Conservation (phyloP, 257 asterid species). For the Solanum rostratum region DNA sequence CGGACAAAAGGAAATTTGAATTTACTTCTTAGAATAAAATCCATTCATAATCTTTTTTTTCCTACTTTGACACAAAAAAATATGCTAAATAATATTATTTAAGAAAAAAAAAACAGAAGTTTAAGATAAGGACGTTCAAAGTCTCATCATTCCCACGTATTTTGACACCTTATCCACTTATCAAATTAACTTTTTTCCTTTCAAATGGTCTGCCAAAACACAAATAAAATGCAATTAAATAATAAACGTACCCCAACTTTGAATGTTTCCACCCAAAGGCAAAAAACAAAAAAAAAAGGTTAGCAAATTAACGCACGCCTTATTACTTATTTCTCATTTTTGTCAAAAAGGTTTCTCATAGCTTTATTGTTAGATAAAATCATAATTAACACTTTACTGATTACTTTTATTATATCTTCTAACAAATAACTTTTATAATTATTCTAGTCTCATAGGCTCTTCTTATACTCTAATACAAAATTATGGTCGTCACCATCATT, state of each 20-base stretch:
- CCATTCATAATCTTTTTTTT: not conserved
- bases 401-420: not conserved
- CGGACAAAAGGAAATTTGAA: too few species aligned
- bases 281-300: not conserved
- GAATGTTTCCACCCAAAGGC: not conserved
- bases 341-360: conserved; percentile 7
- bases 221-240: not conserved
- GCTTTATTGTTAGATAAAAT: conserved; percentile 1
- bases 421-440: not conserved
- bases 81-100: not conserved
- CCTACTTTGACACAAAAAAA: not conserved
- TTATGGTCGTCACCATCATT: not conserved
- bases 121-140: conserved; percentile 2
- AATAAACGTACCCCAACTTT: not conserved
- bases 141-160: conserved; percentile 6
- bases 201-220: not conserved
- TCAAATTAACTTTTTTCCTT: not conserved
- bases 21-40: too few species aligned
- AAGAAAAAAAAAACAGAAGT: not conserved
- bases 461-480: not conserved
- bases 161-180: conserved; percentile 10
- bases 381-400: not conserved
- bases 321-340: not conserved
- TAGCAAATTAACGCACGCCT: not conserved
- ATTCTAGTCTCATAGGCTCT: not conserved